Evolutionary conservation across 352 stramenopile genomes (phyloP).

Genomic region (Globisporangium nodosum): DNA sequence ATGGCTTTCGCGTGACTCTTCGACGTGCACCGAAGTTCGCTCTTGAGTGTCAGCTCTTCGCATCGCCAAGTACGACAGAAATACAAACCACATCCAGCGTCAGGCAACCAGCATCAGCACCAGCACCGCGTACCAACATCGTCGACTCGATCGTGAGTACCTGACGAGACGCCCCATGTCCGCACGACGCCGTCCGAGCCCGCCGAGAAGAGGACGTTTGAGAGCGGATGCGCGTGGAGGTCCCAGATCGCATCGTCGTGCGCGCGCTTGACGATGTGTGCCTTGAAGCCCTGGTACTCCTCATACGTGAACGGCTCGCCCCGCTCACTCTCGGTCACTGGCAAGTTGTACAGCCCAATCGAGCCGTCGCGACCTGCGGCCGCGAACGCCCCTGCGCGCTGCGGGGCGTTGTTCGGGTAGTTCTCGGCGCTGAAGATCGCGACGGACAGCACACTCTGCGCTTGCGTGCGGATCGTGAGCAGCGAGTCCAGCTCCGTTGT

Average conservation of each 20-base stretch:
- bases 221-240: slow-evolving; percentile 74
- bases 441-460: slow-evolving; percentile 67
- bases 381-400: slow-evolving; percentile 55
- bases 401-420: slow-evolving; percentile 43
- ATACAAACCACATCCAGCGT: slow-evolving; percentile 1
- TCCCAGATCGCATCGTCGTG: slow-evolving; percentile 84
- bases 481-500: slow-evolving; percentile 74
- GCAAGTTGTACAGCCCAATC: slow-evolving; percentile 64
- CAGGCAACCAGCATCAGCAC: background rate
- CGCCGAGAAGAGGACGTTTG: slow-evolving; percentile 78
- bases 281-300: slow-evolving; percentile 69
- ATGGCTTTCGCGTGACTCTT: slow-evolving; percentile 51
- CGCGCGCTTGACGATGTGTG: slow-evolving; percentile 61
- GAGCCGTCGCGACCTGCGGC: slow-evolving; percentile 72
- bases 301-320: slow-evolving; percentile 60
- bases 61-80: background rate
- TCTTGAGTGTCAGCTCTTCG: slow-evolving; percentile 69
- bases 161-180: slow-evolving; percentile 70
- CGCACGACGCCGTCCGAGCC: slow-evolving; percentile 73
- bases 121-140: background rate
- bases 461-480: slow-evolving; percentile 67
- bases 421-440: slow-evolving; percentile 74
- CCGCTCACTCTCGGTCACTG: slow-evolving; percentile 50
- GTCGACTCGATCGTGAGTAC: slow-evolving; percentile 17
- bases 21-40: slow-evolving; percentile 51